Conservation (phyloP, 176 grass and related monocot genomes). For the Zoysia japonica region DNA sequence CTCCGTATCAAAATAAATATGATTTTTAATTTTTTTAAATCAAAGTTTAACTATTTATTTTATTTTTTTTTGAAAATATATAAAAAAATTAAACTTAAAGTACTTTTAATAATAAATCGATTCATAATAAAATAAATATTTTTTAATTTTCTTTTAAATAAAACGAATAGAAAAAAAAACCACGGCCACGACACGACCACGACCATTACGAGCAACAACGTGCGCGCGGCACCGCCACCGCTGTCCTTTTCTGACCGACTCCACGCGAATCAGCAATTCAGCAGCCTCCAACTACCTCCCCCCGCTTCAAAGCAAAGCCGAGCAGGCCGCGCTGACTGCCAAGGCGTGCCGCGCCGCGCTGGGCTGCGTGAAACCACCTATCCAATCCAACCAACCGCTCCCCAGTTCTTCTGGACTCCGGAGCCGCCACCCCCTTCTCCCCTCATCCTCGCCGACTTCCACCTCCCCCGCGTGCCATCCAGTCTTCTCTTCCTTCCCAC, state of each 20-base stretch:
- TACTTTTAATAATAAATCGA: no score
- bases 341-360: not conserved
- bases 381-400: not conserved
- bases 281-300: not conserved
- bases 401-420: not conserved
- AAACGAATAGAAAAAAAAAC: no score
- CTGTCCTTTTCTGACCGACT: not conserved
- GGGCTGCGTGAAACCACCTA: not conserved
- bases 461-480: not conserved
- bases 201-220: not conserved
- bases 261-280: not conserved
- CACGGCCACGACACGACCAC: no score
- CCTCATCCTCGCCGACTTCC: conserved; percentile 7
- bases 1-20: no score
- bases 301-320: not conserved
- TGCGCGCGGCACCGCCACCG: conserved; percentile 37
- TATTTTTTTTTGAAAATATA: no score
- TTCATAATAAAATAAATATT: no score
- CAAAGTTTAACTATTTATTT: no score
- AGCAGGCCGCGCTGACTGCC: not conserved
- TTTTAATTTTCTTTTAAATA: no score
- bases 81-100: no score
- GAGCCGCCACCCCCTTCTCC: not conserved
- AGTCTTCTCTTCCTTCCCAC: not conserved
- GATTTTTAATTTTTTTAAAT: no score